Base-by-base conservation (phyloP, 306 rosid species). In the Lithocarpus polystachyus region DNA sequence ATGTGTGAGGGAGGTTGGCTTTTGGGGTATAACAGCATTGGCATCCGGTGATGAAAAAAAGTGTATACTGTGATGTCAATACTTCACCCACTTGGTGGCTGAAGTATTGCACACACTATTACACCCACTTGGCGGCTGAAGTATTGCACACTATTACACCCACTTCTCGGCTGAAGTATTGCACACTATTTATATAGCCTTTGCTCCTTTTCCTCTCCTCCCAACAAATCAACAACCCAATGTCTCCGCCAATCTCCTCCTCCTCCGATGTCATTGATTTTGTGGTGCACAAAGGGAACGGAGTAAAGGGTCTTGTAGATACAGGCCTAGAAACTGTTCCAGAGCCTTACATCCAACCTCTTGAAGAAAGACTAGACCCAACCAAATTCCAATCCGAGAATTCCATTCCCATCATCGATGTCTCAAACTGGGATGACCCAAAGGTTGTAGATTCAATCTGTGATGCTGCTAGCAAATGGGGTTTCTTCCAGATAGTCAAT, bases 401-500 rank as follows among this genome's bases (percentile, higher is more conserved):
- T 37, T 82, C 86, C 54, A 77, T 82, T 43, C 88, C 86, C 79
- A 67, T 84, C 7, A 84, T 87, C 35, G 88, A 87, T 77, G 69
- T 87, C 83, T 70, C 83, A 6, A 74, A 87, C 9, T 87, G 84
- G 79, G 86, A 79, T 18, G 83, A 84, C 55, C 85, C 86, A 55
- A 24, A 76, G 45, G 86, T 84, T 1, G 71, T 67, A 35, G 83
- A 84, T 18, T 71, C 84, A 11, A 84, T 84, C 73, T 81, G 54
- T 62, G 24, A 65, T 26, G 81, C 88, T 67, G 82, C 90, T n/a
- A 64, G 20, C 37, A 71, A 84, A 35, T 82, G 83, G 88, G 90
- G 88, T n/a, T 82, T 87, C 84, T 87, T 87, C 76, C 88, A 87
- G 69, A 31, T 84, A 2, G 72, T 87, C 35, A 84, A 79, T 53